Conservation (phyloP, 345 rosid genomes). For the Physaria fendleri region DNA sequence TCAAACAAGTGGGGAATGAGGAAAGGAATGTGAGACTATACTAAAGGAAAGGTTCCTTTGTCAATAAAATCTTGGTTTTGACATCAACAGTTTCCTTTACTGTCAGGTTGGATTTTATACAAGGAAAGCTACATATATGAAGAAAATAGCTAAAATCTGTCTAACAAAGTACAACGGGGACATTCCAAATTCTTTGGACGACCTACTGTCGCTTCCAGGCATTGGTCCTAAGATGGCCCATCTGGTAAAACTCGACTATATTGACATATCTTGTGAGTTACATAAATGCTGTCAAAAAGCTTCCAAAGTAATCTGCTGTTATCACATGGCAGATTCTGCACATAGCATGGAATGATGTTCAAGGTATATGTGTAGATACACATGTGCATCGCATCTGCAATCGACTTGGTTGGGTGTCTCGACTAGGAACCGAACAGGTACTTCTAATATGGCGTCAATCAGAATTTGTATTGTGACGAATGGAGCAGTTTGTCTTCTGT, state of each 20-base stretch:
- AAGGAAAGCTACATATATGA: constrained; percentile 82
- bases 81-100: background rate
- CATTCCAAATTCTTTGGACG: constrained; percentile 81
- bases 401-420: constrained; percentile 94
- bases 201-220: constrained; percentile 81
- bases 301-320: background rate
- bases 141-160: constrained; percentile 82
- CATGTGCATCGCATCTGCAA: constrained; percentile 94
- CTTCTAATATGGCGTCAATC: background rate
- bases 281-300: background rate
- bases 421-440: constrained; percentile 65
- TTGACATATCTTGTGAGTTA: background rate
- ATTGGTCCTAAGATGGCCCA: constrained; percentile 87
- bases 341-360: constrained; percentile 82
- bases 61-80: background rate
- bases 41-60: background rate
- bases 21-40: background rate
- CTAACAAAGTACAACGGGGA: constrained; percentile 69
- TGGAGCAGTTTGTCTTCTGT: background rate
- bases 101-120: constrained; percentile 83
- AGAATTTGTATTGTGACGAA: background rate
- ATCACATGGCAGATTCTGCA: constrained; percentile 66
- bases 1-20: background rate
- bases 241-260: constrained; percentile 10
- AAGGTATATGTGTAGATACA: constrained; percentile 94